phyloP scores from a whole-genome alignment of 352 stramenopile genomes.

The Blastocystis sp. region DNA sequence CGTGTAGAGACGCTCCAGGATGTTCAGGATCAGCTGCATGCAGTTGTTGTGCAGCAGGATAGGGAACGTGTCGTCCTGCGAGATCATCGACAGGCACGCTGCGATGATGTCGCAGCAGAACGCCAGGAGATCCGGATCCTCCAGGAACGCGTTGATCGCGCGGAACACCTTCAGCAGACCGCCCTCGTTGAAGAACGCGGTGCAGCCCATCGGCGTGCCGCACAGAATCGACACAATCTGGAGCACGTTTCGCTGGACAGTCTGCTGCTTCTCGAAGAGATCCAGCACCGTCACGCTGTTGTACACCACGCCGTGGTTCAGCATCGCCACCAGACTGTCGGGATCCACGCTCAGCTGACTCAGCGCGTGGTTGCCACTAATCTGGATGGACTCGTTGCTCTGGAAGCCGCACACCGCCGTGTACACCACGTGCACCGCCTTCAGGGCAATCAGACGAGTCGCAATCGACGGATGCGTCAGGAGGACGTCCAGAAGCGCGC shows the following conservation, averaged over 20 bases:
- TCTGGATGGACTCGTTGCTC: neutral
- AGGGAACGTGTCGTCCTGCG: slow-evolving; percentile 47
- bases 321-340: slow-evolving; percentile 20
- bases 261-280: neutral
- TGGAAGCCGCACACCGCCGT: neutral
- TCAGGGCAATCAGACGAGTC: neutral
- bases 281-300: slow-evolving; percentile 14
- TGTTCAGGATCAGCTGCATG: slow-evolving; percentile 49
- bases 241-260: neutral
- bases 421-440: slow-evolving; percentile 41
- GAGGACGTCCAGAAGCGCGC: slow-evolving; percentile 7
- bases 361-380: slow-evolving; percentile 11
- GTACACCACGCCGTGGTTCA: slow-evolving; percentile 41
- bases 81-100: neutral
- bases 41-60: slow-evolving; percentile 50
- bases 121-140: slow-evolving; percentile 21
- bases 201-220: slow-evolving; percentile 40
- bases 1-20: slow-evolving; percentile 28
- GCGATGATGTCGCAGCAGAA: slow-evolving; percentile 53
- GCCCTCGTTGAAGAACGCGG: slow-evolving; percentile 50
- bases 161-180: slow-evolving; percentile 39
- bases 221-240: neutral
- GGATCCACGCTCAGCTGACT: neutral
- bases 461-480: neutral
- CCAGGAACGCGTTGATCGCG: slow-evolving; percentile 1